phyloP scores from a whole-genome alignment of 2,329 filamentous ascomycete genomes.

The Calonectria pseudoturangicola region DNA sequence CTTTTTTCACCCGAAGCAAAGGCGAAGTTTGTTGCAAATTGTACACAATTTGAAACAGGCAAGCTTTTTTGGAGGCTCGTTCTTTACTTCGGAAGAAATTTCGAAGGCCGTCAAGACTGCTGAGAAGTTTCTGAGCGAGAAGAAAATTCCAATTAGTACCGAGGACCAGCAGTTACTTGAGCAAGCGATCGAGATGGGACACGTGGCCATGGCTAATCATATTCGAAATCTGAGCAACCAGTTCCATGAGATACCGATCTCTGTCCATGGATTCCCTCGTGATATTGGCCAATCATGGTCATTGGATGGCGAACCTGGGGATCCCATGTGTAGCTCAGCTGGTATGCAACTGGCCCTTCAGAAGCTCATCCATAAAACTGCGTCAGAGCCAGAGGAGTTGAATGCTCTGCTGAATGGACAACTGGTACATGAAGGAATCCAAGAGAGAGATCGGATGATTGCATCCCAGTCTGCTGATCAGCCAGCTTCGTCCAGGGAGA shows the following conservation, averaged over 20 bases:
- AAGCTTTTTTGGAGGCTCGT: conserved; percentile 89
- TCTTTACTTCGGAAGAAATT: conserved; percentile 80
- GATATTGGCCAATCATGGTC: conserved; percentile 79
- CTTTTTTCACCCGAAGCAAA: conserved; percentile 87
- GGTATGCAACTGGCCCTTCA: conserved; percentile 72
- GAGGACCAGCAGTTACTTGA: conserved; percentile 77
- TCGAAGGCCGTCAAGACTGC: conserved; percentile 78
- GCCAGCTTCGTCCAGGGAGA: conserved; percentile 36
- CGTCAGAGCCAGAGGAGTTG: conserved; percentile 65
- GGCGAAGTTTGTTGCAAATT: conserved; percentile 78
- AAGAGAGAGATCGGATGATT: conserved; percentile 60
- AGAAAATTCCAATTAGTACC: conserved; percentile 73
- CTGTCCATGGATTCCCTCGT: conserved; percentile 79
- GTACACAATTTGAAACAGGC: conserved; percentile 88
- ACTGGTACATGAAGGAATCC: conserved; percentile 62
- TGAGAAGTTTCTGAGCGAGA: conserved; percentile 79
- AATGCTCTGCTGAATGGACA: conserved; percentile 69
- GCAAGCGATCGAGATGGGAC: conserved; percentile 80
- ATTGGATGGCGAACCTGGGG: conserved; percentile 72
- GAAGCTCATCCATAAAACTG: conserved; percentile 68
- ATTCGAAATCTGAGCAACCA: conserved; percentile 80
- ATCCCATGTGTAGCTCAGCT: conserved; percentile 70
- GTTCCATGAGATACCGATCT: conserved; percentile 87
- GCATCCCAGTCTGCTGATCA: conserved; percentile 30
- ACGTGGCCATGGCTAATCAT: conserved; percentile 73